These are phyloP conservation scores for Zymoseptoria ardabiliae DNA, from an alignment of 2,329 filamentous ascomycete genomes.

Conservation along the genomic window DNA sequence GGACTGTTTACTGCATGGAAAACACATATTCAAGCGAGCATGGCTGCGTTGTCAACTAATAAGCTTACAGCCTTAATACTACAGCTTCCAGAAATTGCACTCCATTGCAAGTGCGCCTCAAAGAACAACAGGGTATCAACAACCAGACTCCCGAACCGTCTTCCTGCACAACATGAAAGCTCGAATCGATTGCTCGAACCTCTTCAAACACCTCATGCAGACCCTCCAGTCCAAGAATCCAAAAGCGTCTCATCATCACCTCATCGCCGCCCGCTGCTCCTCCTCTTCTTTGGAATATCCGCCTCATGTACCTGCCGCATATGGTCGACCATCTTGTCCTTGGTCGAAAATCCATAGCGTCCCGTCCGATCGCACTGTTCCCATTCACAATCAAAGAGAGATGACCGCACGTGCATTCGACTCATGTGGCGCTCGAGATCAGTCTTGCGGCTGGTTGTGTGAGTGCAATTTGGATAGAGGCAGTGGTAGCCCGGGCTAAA, in stretches of 20 bases:
- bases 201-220: not conserved
- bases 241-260: not conserved
- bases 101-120: not conserved
- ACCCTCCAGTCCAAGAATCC: not conserved
- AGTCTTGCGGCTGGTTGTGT: constrained; percentile 38
- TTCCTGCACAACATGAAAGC: not conserved
- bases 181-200: not conserved
- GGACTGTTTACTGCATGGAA: too few species aligned
- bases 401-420: constrained; percentile 38
- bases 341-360: constrained; percentile 46
- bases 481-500: constrained; percentile 23
- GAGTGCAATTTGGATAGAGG: constrained; percentile 15
- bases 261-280: not conserved
- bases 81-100: not conserved
- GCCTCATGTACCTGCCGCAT: constrained; percentile 48
- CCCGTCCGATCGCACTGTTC: constrained; percentile 38
- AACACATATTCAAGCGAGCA: not conserved
- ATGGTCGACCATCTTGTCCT: constrained; percentile 53
- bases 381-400: constrained; percentile 38
- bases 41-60: not conserved
- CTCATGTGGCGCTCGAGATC: constrained; percentile 44
- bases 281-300: constrained; percentile 37
- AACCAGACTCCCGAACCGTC: not conserved
- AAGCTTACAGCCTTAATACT: not conserved
- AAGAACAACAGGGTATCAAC: not conserved